phyloP scores from a whole-genome alignment of 345 rosid genomes.

The Salix viminalis region DNA sequence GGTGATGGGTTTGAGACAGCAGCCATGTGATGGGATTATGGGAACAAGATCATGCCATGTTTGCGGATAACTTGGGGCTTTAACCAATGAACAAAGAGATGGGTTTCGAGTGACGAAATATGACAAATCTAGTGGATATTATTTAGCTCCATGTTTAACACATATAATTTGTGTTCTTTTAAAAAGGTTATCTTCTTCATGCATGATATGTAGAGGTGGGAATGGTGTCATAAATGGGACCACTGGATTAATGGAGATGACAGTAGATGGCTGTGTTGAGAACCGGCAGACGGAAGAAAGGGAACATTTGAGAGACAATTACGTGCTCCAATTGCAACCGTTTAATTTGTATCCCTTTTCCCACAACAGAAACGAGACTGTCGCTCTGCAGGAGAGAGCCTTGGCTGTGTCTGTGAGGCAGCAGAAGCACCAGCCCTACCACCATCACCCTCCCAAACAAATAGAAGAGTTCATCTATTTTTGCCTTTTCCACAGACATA shows the following conservation, averaged over 20 bases:
- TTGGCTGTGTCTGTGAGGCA: conserved; percentile 20
- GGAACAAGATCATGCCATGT: conserved; percentile 7
- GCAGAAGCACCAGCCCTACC: conserved; percentile 8
- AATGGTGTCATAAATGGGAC: conserved; percentile 38
- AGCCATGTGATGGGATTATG: not conserved
- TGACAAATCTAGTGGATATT: not conserved
- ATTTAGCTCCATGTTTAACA: too few species aligned
- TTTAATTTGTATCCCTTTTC: conserved; percentile 45
- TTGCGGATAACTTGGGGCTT: not conserved
- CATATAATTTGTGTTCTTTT: not conserved
- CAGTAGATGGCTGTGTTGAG: conserved; percentile 19
- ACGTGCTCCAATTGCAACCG: conserved; percentile 58
- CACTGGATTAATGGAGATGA: conserved; percentile 25
- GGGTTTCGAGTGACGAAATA: not conserved
- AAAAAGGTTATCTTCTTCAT: not conserved
- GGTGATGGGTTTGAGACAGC: too few species aligned
- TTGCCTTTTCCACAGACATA: conserved; percentile 1
- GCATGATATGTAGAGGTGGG: conserved; percentile 16
- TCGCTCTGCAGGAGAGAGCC: conserved; percentile 42
- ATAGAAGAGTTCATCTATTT: conserved; percentile 10
- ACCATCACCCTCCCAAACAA: conserved; percentile 27
- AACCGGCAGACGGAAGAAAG: conserved; percentile 53
- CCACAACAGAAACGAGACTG: conserved; percentile 40
- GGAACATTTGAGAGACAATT: conserved; percentile 33
- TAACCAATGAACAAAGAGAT: not conserved